A percentile compares a stretch with the other conserved stretches of the same genome.
phyloP scores from a whole-genome alignment of 805 yeast genomes.

The Saccharomycopsis selenospora region DNA sequence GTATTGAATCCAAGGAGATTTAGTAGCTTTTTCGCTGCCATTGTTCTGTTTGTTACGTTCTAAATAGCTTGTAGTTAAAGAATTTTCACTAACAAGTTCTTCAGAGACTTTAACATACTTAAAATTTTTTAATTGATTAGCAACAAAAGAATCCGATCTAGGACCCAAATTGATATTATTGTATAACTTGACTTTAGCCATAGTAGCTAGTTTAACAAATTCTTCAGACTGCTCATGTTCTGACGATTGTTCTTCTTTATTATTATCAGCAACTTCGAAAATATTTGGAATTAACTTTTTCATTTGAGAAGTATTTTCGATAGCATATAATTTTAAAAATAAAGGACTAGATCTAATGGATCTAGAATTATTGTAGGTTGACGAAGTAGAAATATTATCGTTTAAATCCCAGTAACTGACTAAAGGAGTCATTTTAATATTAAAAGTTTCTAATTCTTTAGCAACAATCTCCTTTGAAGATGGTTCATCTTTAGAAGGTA shows the following conservation, averaged over 20 bases:
- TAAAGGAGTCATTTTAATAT: conserved; percentile 14
- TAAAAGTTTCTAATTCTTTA: conserved; percentile 14
- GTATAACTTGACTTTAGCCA: conserved; percentile 18
- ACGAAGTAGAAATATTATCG: neutral
- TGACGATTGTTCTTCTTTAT: conserved; percentile 8
- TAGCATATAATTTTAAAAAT: conserved; percentile 20
- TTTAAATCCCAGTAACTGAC: conserved; percentile 15
- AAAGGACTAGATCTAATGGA: conserved; percentile 15
- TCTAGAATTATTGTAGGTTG: conserved; percentile 7
- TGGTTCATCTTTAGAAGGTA: neutral
- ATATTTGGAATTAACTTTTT: conserved; percentile 19
- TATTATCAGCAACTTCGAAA: conserved; percentile 9
- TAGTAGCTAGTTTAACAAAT: conserved; percentile 12
- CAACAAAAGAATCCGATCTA: conserved; percentile 14
- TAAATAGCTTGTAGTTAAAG: neutral
- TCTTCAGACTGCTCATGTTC: conserved; percentile 7
- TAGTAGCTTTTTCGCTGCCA: neutral
- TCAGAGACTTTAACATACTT: conserved; percentile 8
- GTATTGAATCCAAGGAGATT: conserved; percentile 18
- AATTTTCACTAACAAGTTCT: neutral
- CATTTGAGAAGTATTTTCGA: conserved; percentile 15
- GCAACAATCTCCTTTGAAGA: neutral
- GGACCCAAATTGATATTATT: conserved; percentile 18
- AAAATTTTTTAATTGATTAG: conserved; percentile 6
- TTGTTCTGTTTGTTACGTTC: neutral